Conservation (phyloP, 345 rosid genomes). For the Capsella bursapastoris region DNA sequence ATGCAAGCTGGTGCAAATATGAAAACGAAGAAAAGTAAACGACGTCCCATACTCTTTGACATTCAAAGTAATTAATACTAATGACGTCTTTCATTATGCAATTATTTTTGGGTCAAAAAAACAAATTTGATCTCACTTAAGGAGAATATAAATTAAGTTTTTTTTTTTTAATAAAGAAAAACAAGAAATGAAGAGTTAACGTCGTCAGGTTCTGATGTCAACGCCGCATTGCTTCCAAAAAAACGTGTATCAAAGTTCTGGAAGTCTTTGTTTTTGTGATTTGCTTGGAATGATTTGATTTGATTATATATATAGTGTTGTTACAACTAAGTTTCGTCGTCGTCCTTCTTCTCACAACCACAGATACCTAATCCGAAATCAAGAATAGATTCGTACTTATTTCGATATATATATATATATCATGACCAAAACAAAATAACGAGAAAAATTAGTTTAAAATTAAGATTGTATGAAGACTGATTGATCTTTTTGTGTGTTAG, state of each 20-base stretch:
- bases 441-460: not conserved
- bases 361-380: not conserved
- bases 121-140: not conserved
- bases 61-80: not conserved
- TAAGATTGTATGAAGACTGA: not conserved
- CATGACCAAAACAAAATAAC: not conserved
- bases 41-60: conserved; percentile 5
- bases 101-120: no score
- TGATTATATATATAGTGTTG: not conserved
- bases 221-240: not conserved
- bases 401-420: not conserved
- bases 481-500: no score
- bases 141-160: not conserved
- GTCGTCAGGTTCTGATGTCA: conserved; percentile 32
- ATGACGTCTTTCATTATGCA: not conserved
- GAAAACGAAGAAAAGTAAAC: conserved; percentile 35
- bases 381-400: not conserved
- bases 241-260: conserved; percentile 16
- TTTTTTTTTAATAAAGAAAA: not conserved
- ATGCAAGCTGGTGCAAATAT: not conserved
- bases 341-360: conserved; percentile 18
- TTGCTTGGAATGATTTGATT: conserved; percentile 13
- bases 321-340: not conserved
- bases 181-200: not conserved
- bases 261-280: conserved; percentile 17